Percentiles rank a stretch among this genome's conserved stretches.
Evolutionary conservation across 306 rosid genomes (phyloP).

Genomic region (Nissolia schottii): DNA sequence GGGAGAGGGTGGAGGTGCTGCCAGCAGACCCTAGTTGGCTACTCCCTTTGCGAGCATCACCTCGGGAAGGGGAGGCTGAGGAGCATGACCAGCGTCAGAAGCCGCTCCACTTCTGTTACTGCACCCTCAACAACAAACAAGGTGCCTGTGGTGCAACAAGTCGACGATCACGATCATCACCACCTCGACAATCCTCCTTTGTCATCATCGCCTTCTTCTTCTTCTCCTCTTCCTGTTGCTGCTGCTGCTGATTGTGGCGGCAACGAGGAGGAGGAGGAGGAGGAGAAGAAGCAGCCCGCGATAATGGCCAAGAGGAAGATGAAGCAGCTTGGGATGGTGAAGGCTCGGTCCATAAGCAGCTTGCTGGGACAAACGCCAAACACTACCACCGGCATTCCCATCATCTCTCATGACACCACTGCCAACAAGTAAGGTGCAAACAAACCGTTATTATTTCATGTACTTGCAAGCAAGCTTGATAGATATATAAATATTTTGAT

Average conservation of each 20-base stretch:
- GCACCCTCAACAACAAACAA: neutral
- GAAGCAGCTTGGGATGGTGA: conserved; percentile 72
- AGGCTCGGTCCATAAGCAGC: conserved; percentile 87
- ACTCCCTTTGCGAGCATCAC: conserved; percentile 96
- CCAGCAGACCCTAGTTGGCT: conserved; percentile 93
- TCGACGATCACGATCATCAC: neutral
- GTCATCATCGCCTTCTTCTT: neutral
- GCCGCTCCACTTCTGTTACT: conserved; percentile 27
- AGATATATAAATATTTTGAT: neutral
- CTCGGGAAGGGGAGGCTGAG: conserved; percentile 87
- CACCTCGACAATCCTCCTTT: neutral
- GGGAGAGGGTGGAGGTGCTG: conserved; percentile 97
- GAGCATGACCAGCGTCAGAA: conserved; percentile 79
- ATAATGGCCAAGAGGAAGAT: conserved; percentile 23
- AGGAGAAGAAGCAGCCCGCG: conserved; percentile 21
- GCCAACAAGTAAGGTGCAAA: conserved; percentile 29
- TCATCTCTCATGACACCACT: no score
- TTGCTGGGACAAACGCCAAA: conserved; percentile 73
- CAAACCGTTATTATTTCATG: conserved; percentile 26
- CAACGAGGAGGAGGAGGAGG: neutral
- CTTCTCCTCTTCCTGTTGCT: conserved; percentile 18
- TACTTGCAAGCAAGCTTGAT: neutral
- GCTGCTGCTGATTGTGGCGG: no score
- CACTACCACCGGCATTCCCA: neutral
- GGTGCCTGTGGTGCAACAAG: neutral